These are phyloP conservation scores for Carnegiea gigantea DNA, from an alignment of 179 eudicot genomes.

Conservation along the genomic window DNA sequence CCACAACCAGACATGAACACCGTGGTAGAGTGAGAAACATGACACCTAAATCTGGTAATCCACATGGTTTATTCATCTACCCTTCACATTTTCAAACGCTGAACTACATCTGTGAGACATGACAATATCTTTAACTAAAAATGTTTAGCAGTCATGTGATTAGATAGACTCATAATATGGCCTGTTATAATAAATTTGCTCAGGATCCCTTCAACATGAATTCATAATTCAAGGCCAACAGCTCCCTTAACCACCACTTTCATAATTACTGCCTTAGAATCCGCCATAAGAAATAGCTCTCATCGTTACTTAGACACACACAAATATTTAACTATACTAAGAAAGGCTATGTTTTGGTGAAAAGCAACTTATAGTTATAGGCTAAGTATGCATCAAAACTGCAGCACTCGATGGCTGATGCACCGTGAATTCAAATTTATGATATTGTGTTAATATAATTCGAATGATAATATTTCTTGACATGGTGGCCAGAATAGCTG, in stretches of 20 bases:
- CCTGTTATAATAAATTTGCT: neutral
- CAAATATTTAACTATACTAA: neutral
- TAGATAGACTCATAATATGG: neutral
- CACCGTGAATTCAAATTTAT: neutral
- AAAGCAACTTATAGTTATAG: neutral
- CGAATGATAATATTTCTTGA: neutral
- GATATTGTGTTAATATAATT: neutral
- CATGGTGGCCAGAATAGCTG: no score
- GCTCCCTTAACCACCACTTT: neutral
- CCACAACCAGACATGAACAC: neutral
- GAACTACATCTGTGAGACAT: neutral
- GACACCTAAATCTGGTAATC: no score
- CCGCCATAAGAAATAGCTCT: slow-evolving; percentile 8
- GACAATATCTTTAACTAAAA: neutral
- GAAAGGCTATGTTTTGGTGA: neutral
- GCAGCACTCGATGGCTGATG: neutral
- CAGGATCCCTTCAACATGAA: neutral
- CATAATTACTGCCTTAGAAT: slow-evolving; percentile 5
- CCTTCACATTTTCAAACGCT: neutral
- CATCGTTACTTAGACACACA: neutral
- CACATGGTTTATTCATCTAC: neutral
- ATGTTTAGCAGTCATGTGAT: neutral
- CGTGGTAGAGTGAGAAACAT: no score
- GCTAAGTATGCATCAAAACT: neutral
- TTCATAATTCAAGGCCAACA: neutral